Evolutionary conservation across 1,139 yeast species (phyloP), one percentile per base, ranked within the genome.

Genomic region (Hansenula lynferdii): DNA sequence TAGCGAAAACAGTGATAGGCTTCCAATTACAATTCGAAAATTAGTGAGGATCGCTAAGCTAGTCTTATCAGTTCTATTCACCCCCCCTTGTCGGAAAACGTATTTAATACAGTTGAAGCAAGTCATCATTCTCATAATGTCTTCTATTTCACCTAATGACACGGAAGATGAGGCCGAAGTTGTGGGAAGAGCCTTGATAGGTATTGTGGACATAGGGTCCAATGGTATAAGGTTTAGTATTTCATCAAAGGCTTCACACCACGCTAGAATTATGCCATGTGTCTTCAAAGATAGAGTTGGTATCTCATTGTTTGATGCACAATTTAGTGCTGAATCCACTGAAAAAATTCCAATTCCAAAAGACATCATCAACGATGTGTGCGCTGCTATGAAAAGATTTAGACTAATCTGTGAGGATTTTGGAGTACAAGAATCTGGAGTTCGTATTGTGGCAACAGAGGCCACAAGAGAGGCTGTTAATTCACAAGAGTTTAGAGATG

Each of bases 181-280:
- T 5, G 76, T 73, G 10, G 76, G 75, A 3, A 61, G 77, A 47
- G 71, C 76, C 8, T 51, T 75, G 28, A 68, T 72, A 20, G 80
- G 75, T n/a, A 75, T 80, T 33, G 84, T 78, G 3, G 86, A 80
- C 54, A 77, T 80, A 20, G 86, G 85, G 3, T 76, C 85, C 15
- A 78, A 78, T 49, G 86, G 84, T 31, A 72, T 80, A 38, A 61
- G 87, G 40, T 79, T 81, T 53, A 74, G 83, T 34, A 79, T 81
- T 29, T 75, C 85, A 11, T 78, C 85, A 5, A 67, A 73, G 36
- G 80, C 81, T 5, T 66, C 80, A 1, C 77, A 72, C 43, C 83
- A 78, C 56, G 84, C 85, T 1, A 65, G 89, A 42, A 75, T 78
- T 5, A 72, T 80, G 70, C 87, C 89, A 0, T 77, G 85, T 51